Evolutionary conservation across 805 yeast species (phyloP).

Genomic region (Wickerhamomyces strasburgensis): DNA sequence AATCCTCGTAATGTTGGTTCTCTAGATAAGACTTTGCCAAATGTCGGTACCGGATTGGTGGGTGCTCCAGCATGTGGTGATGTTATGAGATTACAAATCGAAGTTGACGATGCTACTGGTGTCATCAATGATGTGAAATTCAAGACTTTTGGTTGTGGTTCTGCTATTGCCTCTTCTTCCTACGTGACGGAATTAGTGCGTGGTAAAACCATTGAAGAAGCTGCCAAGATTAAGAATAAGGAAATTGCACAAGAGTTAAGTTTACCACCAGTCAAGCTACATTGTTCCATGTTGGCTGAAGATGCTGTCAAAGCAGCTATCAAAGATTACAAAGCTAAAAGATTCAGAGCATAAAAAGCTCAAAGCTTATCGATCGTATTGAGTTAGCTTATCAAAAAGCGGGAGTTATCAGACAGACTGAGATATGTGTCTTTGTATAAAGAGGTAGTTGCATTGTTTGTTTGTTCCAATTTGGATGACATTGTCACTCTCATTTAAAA

Average conservation of each 20-base stretch:
- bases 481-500: too few relatives aligned
- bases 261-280: slow-evolving; percentile 94
- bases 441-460: too few relatives aligned
- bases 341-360: slow-evolving; percentile 34
- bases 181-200: slow-evolving; percentile 93
- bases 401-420: too few relatives aligned
- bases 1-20: slow-evolving; percentile 97
- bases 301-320: slow-evolving; percentile 98
- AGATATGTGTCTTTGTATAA: too few relatives aligned
- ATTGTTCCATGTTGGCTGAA: slow-evolving; percentile 98
- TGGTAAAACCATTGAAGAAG: slow-evolving; percentile 93
- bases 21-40: slow-evolving; percentile 64
- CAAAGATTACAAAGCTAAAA: slow-evolving; percentile 87
- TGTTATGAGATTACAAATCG: slow-evolving; percentile 95
- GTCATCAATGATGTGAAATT: slow-evolving; percentile 91
- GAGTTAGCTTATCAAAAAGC: too few relatives aligned
- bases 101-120: slow-evolving; percentile 88
- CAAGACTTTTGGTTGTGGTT: slow-evolving; percentile 99
- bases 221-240: slow-evolving; percentile 87
- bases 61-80: slow-evolving; percentile 99
- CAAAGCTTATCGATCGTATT: too few relatives aligned
- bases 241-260: slow-evolving; percentile 91
- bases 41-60: slow-evolving; percentile 95
- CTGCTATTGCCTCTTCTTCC: slow-evolving; percentile 94
- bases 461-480: too few relatives aligned